phyloP scores from a whole-genome alignment of 257 asterid genomes.

The Voacanga thouarsii region DNA sequence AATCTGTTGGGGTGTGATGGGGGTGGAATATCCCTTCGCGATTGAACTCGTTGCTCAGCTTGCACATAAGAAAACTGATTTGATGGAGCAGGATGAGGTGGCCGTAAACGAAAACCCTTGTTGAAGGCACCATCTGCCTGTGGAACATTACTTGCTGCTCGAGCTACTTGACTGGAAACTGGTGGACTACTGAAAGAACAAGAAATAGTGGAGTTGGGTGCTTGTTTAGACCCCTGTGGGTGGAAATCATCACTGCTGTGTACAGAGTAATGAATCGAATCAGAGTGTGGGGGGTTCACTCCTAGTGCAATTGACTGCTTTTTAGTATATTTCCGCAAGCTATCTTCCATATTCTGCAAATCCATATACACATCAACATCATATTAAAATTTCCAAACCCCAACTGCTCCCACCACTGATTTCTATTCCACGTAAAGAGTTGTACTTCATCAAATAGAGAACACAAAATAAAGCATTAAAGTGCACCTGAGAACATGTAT shows the following conservation, averaged over 20 bases:
- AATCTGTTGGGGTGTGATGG: conserved; percentile 56
- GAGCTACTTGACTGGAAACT: conserved; percentile 35
- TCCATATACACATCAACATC: conserved; percentile 14
- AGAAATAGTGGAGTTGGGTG: conserved; percentile 32
- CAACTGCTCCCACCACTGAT: not conserved
- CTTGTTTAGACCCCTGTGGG: conserved; percentile 42
- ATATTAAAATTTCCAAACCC: not conserved
- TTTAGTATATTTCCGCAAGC: conserved; percentile 31
- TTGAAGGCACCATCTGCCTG: conserved; percentile 41
- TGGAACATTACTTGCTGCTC: conserved; percentile 37
- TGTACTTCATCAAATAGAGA: conserved; percentile 4
- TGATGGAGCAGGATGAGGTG: conserved; percentile 91
- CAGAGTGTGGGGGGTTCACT: conserved; percentile 27
- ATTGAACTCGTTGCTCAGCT: conserved; percentile 44
- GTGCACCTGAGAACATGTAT: conserved; percentile 50
- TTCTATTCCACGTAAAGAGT: not conserved
- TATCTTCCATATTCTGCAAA: conserved; percentile 46
- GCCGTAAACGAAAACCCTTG: conserved; percentile 71
- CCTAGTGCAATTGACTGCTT: conserved; percentile 40
- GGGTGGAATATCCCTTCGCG: conserved; percentile 52
- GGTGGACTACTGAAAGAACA: conserved; percentile 42
- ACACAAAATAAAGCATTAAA: not conserved
- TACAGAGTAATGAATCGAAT: conserved; percentile 42
- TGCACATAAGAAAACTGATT: conserved; percentile 84
- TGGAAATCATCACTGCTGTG: conserved; percentile 43